Conservation (phyloP, 495 filamentous ascomycete species). For the Talaromyces stipitatus region DNA sequence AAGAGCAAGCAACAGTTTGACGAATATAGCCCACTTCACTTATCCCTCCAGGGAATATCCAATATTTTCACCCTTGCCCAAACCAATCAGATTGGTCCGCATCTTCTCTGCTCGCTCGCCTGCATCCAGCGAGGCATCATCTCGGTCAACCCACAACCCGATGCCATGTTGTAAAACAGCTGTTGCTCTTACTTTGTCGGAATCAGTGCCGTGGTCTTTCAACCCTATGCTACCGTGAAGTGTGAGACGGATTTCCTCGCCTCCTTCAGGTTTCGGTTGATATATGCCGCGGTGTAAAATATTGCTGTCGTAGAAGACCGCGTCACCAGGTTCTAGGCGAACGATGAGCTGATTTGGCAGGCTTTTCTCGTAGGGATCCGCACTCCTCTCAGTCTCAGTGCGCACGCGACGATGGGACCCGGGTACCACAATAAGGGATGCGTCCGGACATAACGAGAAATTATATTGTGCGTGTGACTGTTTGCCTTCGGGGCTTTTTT, state of each 20-base stretch:
- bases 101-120: slow-evolving; percentile 42
- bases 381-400: slow-evolving; percentile 55
- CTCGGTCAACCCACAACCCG: slow-evolving; percentile 59
- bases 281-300: slow-evolving; percentile 81
- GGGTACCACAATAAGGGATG: slow-evolving; percentile 60
- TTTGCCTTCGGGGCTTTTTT: slow-evolving; percentile 33
- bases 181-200: slow-evolving; percentile 48
- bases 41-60: slow-evolving; percentile 31
- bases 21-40: neutral
- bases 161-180: slow-evolving; percentile 85
- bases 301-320: slow-evolving; percentile 83
- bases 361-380: slow-evolving; percentile 46
- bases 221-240: slow-evolving; percentile 75
- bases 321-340: slow-evolving; percentile 58
- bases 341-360: slow-evolving; percentile 59
- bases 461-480: slow-evolving; percentile 75
- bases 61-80: slow-evolving; percentile 53
- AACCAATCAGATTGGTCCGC: slow-evolving; percentile 46
- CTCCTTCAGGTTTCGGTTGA: slow-evolving; percentile 29
- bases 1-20: too few species aligned
- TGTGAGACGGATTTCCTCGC: slow-evolving; percentile 57
- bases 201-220: slow-evolving; percentile 23
- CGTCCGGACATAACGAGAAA: slow-evolving; percentile 60
- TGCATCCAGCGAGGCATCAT: slow-evolving; percentile 46
- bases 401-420: slow-evolving; percentile 60